Conservation (phyloP, 225 moss, liverwort and hornwort genomes). For the Marchantia paleacea region DNA sequence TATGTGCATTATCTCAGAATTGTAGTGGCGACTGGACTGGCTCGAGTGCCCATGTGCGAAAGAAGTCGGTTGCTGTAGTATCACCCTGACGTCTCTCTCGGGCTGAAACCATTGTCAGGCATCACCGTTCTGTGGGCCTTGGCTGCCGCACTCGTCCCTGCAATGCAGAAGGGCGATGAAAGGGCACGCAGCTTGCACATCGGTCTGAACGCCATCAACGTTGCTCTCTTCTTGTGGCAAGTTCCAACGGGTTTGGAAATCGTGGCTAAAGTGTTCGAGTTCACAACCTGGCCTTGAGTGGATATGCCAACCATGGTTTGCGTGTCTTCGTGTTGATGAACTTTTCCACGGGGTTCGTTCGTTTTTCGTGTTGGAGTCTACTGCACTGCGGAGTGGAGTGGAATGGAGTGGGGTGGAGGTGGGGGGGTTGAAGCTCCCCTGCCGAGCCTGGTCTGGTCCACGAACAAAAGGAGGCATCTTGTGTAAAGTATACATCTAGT, state of each 20-base stretch:
- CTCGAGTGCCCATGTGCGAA: not conserved
- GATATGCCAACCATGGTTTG: too few relatives aligned
- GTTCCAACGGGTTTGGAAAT: slow-evolving; percentile 97
- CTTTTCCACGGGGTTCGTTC: too few relatives aligned
- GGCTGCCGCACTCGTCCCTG: slow-evolving; percentile 77
- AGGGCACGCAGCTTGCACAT: slow-evolving; percentile 80
- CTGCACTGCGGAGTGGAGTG: too few relatives aligned
- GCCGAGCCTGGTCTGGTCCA: too few relatives aligned
- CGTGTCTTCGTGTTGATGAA: too few relatives aligned
- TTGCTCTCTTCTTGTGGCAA: slow-evolving; percentile 73
- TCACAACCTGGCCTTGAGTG: slow-evolving; percentile 71
- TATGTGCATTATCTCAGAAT: too few relatives aligned
- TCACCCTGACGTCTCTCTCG: not conserved
- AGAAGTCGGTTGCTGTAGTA: not conserved
- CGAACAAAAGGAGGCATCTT: too few relatives aligned
- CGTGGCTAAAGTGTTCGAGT: slow-evolving; percentile 75
- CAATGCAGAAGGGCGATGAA: slow-evolving; percentile 90
- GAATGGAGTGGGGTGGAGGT: too few relatives aligned
- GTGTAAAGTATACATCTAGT: too few relatives aligned
- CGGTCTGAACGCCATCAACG: slow-evolving; percentile 65
- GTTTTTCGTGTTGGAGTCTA: too few relatives aligned
- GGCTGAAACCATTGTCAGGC: slow-evolving; percentile 31
- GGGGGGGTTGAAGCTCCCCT: too few relatives aligned
- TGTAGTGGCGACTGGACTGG: too few relatives aligned
- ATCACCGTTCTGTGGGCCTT: slow-evolving; percentile 88